phyloP scores from a whole-genome alignment of 2,329 filamentous ascomycete genomes.

The Hypoxylon sp. region DNA sequence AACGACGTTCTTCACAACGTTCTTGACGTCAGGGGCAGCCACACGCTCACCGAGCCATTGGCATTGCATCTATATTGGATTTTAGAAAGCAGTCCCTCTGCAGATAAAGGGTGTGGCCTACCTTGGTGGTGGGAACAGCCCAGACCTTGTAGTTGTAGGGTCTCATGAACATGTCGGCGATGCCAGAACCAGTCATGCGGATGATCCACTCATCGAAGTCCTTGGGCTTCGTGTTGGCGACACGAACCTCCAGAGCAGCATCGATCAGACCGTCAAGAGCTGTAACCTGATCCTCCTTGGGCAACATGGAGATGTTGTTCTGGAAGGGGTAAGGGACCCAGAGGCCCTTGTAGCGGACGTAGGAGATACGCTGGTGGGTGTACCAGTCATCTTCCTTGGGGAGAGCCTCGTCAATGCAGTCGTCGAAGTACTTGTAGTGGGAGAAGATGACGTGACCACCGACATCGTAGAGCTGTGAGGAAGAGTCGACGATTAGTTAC shows the following conservation, averaged over 20 bases:
- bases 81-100: conserved; percentile 31
- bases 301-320: conserved; percentile 99
- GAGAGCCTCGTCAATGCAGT: conserved; percentile 96
- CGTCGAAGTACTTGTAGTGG: conserved; percentile 99
- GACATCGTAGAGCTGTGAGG: conserved; percentile 90
- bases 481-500: conserved; percentile 45
- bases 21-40: conserved; percentile 95
- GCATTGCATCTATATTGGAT: conserved; percentile 89
- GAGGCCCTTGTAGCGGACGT: conserved; percentile 94
- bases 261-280: conserved; percentile 98
- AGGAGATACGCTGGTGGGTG: conserved; percentile 97
- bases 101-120: conserved; percentile 59
- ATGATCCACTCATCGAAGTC: conserved; percentile 99
- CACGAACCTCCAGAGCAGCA: conserved; percentile 87
- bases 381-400: conserved; percentile 97
- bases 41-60: conserved; percentile 99
- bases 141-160: conserved; percentile 99
- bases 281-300: conserved; percentile 95
- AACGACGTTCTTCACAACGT: conserved; percentile 92
- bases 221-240: conserved; percentile 91
- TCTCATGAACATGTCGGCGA: conserved; percentile 97
- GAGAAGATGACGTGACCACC: conserved; percentile 99
- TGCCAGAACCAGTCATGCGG: conserved; percentile 88
- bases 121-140: conserved; percentile 97
- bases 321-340: conserved; percentile 99